phyloP scores from a whole-genome alignment of 2,329 filamentous ascomycete species.

The Exserohilum turcica region DNA sequence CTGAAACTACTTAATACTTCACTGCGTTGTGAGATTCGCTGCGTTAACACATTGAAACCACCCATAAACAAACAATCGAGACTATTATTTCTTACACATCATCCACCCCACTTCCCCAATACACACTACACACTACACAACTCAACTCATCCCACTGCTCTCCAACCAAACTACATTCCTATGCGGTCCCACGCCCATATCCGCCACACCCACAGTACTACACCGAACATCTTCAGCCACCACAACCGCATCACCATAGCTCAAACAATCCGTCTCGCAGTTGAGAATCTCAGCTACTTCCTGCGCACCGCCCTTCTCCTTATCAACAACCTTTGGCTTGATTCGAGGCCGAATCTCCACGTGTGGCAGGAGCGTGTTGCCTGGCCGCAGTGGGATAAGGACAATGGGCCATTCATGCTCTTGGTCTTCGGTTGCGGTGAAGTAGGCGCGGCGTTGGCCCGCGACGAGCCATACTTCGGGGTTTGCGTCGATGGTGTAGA shows the following conservation, averaged over 20 bases:
- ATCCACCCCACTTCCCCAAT: no score
- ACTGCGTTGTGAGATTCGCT: no score
- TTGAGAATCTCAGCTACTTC: slow-evolving; percentile 46
- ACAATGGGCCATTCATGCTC: slow-evolving; percentile 66
- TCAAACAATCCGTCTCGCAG: slow-evolving; percentile 81
- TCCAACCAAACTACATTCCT: slow-evolving; percentile 41
- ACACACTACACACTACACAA: no score
- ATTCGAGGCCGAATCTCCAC: slow-evolving; percentile 75
- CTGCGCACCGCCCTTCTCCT: slow-evolving; percentile 6
- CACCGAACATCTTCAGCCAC: slow-evolving; percentile 73
- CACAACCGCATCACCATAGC: slow-evolving; percentile 75
- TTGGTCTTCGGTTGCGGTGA: slow-evolving; percentile 61
- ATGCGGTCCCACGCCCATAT: slow-evolving; percentile 29
- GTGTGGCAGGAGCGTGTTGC: slow-evolving; percentile 75
- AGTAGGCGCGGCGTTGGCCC: slow-evolving; percentile 78
- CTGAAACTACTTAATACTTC: no score
- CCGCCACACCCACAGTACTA: slow-evolving; percentile 58
- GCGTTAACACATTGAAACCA: no score
- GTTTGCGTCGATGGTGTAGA: slow-evolving; percentile 78
- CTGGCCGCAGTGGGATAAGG: slow-evolving; percentile 78
- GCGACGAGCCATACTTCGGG: slow-evolving; percentile 83
- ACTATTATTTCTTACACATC: no score
- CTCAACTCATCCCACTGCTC: slow-evolving; percentile 16
- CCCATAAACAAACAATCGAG: no score
- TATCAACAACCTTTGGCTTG: slow-evolving; percentile 31